phyloP scores from a whole-genome alignment of 1,139 yeast genomes.

The Candida sanyaensis region DNA sequence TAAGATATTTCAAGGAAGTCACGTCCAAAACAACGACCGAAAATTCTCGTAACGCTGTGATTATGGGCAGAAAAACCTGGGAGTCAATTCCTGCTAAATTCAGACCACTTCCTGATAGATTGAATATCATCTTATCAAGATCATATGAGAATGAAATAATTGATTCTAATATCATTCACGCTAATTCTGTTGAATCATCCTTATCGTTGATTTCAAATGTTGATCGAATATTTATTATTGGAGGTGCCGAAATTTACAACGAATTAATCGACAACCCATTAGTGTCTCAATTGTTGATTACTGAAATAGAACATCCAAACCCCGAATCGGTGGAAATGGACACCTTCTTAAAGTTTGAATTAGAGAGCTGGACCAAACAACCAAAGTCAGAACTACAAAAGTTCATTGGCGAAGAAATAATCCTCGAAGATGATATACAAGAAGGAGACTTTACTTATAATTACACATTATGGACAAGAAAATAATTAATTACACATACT shows the following conservation, averaged over 20 bases:
- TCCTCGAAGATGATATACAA: conserved; percentile 35
- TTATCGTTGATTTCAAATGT: conserved; percentile 27
- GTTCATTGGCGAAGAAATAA: conserved; percentile 40
- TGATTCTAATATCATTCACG: conserved; percentile 39
- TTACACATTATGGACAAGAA: conserved; percentile 18
- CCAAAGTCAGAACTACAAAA: conserved; percentile 34
- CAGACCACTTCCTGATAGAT: conserved; percentile 76
- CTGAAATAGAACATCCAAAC: conserved; percentile 55
- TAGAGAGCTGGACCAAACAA: conserved; percentile 38
- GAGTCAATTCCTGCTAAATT: conserved; percentile 85
- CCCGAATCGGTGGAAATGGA: conserved; percentile 55
- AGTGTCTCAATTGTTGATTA: conserved; percentile 66
- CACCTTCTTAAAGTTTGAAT: conserved; percentile 52
- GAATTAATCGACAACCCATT: conserved; percentile 43
- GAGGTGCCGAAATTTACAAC: conserved; percentile 88
- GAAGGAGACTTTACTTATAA: conserved; percentile 38
- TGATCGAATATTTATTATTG: conserved; percentile 76
- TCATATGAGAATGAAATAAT: conserved; percentile 19
- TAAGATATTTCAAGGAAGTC: conserved; percentile 78
- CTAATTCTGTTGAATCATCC: conserved; percentile 50
- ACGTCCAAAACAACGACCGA: conserved; percentile 49
- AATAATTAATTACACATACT: conserved; percentile 1
- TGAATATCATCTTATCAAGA: conserved; percentile 76
- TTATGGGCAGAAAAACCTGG: conserved; percentile 98
- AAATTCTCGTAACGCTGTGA: conserved; percentile 64